Conservation (phyloP, 2,329 filamentous ascomycete species). For the Pseudogymnoascus sp. region DNA sequence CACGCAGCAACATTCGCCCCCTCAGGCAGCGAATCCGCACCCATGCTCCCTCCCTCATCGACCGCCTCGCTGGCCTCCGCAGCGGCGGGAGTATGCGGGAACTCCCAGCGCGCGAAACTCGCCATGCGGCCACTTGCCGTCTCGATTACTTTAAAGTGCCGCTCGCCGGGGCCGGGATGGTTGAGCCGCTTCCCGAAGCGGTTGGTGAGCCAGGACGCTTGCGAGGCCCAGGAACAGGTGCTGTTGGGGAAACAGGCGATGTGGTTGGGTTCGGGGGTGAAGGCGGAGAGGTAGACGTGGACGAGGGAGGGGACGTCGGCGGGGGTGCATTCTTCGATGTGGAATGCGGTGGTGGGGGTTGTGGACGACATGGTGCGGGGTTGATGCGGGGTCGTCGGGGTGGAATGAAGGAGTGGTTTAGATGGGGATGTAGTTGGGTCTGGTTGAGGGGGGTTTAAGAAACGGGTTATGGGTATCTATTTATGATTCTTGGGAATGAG, state of each 20-base stretch:
- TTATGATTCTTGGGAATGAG: not conserved
- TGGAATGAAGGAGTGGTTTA: not conserved
- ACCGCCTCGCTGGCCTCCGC: conserved; percentile 3
- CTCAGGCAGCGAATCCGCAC: conserved; percentile 21
- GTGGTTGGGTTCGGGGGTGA: conserved; percentile 16
- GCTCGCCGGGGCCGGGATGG: conserved; percentile 21
- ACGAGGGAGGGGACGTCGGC: conserved; percentile 27
- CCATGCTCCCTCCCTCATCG: conserved; percentile 12
- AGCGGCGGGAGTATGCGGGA: conserved; percentile 25
- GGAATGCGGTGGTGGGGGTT: not conserved
- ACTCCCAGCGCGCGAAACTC: conserved; percentile 31
- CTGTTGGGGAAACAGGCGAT: conserved; percentile 4
- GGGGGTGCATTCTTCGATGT: conserved; percentile 16
- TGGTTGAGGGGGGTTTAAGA: not conserved
- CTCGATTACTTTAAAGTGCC: conserved; percentile 31
- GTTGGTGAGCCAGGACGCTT: conserved; percentile 26
- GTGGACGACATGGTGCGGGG: not conserved
- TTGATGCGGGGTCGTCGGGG: not conserved
- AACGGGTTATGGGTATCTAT: not conserved
- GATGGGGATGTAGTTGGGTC: not conserved
- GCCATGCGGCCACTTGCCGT: conserved; percentile 23
- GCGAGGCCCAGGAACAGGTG: conserved; percentile 14
- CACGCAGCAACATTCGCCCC: conserved; percentile 28
- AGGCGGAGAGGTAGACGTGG: conserved; percentile 25
- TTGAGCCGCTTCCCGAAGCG: conserved; percentile 25